Base-by-base conservation (phyloP, 768 basidiomycete genomes). In the Phylloporus sp. region DNA sequence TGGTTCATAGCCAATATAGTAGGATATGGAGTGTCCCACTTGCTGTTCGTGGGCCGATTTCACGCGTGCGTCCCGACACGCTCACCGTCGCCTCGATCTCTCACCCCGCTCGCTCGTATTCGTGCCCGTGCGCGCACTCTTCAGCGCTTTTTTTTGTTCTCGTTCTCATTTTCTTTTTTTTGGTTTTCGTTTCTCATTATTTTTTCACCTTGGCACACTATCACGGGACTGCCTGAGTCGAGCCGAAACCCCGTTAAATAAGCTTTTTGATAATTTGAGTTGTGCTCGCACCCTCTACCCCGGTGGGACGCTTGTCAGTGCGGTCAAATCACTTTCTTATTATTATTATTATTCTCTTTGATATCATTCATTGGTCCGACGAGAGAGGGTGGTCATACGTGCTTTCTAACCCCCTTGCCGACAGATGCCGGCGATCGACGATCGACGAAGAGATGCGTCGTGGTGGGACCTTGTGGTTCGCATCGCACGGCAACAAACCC, bases 1-100 rank as follows among this genome's bases (percentile, higher is more conserved):
- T 67, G 77, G 76, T 78, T 79, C 78, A 79, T 79, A 78, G 77
- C 71, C 74, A 69, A 74, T 71, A 76, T 75, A 73, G 73, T 72
- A 69, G 68, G 59, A 24, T 1, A 24, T 44, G 58, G 71, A 67
- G 74, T 64, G 74, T 71, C 70, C 63, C 53, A 55, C 52, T 21
- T 23, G 56, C 53, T 34, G n/a, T 21, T 54, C 39, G 23, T 49
- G 40, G n/a, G 49, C 15, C 28, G 40, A 38, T 54, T 24, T 47
- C 51, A 38, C 4, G 45, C 50, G 44, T 6, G 24, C 26, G 40
- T 45, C 54, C 15, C 31, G 2, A 6, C 36, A 42, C 26, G n/a
- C 36, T 50, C 23, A 36, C 13, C 11, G 15, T 44, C 23, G 13
- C 15, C n/a, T n/a, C n/a, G n/a, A 5, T 42, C 34, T 13, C 39